phyloP scores from a whole-genome alignment of 1,284 basidiomycete species.

The Binderoboletus segoi region DNA sequence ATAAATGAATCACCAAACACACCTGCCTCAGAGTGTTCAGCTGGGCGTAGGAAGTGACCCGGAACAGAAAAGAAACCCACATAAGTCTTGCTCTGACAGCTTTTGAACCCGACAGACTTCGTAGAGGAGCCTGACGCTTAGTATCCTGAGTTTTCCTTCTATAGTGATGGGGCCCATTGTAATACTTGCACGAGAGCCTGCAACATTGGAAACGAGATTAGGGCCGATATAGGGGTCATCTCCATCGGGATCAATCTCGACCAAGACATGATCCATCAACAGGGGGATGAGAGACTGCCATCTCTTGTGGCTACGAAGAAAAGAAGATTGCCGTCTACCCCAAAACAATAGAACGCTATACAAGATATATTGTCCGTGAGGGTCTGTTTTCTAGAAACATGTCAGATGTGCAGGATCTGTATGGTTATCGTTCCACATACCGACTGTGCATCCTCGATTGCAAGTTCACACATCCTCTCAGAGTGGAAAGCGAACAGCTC shows the following conservation, averaged over 20 bases:
- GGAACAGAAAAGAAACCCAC: constrained; percentile 47
- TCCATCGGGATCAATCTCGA: constrained; percentile 68
- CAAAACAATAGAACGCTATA: constrained; percentile 79
- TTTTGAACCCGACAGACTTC: constrained; percentile 92
- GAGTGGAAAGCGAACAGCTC: constrained; percentile 88
- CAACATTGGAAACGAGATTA: constrained; percentile 33
- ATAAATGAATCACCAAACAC: constrained; percentile 86
- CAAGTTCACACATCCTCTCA: constrained; percentile 82
- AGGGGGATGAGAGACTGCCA: constrained; percentile 83
- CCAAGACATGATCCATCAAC: constrained; percentile 76
- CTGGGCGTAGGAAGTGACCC: background rate
- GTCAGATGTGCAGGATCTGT: background rate
- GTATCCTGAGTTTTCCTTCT: constrained; percentile 74
- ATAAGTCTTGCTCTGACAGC: constrained; percentile 71
- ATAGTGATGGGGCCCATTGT: constrained; percentile 64
- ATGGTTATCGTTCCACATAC: constrained; percentile 45
- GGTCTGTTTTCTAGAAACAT: constrained; percentile 74
- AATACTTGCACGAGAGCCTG: constrained; percentile 41
- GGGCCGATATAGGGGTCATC: no score
- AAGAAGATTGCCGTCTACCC: constrained; percentile 68
- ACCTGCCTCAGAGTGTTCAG: constrained; percentile 43
- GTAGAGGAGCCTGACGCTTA: constrained; percentile 80
- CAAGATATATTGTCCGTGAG: constrained; percentile 80
- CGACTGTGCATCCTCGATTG: constrained; percentile 69
- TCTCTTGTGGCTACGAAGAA: constrained; percentile 78